Base-by-base conservation (phyloP, 2,329 filamentous ascomycete species). In the Lomentospora prolificans region DNA sequence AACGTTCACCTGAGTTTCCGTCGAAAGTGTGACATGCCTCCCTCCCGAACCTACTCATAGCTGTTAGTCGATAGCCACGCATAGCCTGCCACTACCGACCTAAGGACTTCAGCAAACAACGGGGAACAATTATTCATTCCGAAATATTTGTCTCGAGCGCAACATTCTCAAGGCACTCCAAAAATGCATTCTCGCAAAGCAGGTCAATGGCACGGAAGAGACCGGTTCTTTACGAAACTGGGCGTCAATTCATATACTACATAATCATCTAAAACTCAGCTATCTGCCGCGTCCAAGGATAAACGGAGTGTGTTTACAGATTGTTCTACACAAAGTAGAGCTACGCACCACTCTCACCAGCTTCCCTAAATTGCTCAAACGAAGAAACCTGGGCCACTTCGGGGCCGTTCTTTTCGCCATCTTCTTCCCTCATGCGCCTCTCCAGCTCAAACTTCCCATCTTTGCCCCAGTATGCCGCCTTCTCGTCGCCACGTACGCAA, bases 381-480 rank as follows among this genome's bases (percentile, higher is more conserved):
- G 66, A 63, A 2, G 58, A 53, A 7, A 28, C 10, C 10, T 25
- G 53, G 3, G 62, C 56, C 9, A 60, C 56, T 3, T 62, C 58
- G 25, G 58, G n/a, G 31, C 56, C 25, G 14, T 55, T 41, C 14
- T n/a, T n/a, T n/a, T 33, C 44, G n/a, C 14, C 28, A 51, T 83
- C 79, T 64, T 89, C 87, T 58, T 87, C 84, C 51, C 80, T 76
- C 52, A 87, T 75, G 17, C 82, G 77, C 50, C 84, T 77, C 64
- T 89, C 85, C 58, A 90, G 75, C 66, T 89, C 84, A 50, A 86
- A 79, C 4, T 80, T 74, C 1, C 88, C 81, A 12, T 87, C 87
- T 58, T 88, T 85, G 1, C 85, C 85, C 80, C 81, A 85, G 60
- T 83, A 85, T 0, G 69, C 69, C 1, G 75, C 74, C 68, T 78